Conservation (phyloP, 257 asterid species). For the Linderniella brevidens region DNA sequence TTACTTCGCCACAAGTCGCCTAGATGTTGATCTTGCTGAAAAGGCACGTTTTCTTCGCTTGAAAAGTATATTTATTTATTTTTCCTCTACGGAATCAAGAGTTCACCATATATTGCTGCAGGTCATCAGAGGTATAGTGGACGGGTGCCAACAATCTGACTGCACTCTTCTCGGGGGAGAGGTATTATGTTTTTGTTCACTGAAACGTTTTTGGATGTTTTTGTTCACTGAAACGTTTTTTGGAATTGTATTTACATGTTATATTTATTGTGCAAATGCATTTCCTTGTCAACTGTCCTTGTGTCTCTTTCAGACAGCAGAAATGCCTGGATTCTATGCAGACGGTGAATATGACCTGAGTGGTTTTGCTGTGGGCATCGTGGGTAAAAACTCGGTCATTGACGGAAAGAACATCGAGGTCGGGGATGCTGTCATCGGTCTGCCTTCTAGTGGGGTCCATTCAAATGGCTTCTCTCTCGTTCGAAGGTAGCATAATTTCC, state of each 20-base stretch:
- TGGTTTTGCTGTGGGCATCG: slow-evolving; percentile 88
- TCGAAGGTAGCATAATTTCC: slow-evolving; percentile 37
- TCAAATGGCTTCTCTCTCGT: slow-evolving; percentile 89
- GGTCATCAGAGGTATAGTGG: slow-evolving; percentile 91
- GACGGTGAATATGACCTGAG: slow-evolving; percentile 91
- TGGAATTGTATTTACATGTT: neutral
- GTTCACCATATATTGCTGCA: slow-evolving; percentile 14
- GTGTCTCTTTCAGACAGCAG: slow-evolving; percentile 66
- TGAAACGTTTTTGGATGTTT: neutral
- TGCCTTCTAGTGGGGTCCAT: slow-evolving; percentile 95
- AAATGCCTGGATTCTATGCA: slow-evolving; percentile 92
- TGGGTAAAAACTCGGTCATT: slow-evolving; percentile 57
- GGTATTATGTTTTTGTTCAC: slow-evolving; percentile 20
- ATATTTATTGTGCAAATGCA: too few species aligned
- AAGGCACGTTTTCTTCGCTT: slow-evolving; percentile 26
- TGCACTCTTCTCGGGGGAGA: slow-evolving; percentile 94
- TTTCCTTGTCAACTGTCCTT: neutral
- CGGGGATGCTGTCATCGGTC: slow-evolving; percentile 78
- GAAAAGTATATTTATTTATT: too few species aligned
- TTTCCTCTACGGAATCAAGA: neutral
- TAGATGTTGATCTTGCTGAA: slow-evolving; percentile 94
- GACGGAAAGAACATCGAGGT: slow-evolving; percentile 58
- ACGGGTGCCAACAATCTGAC: slow-evolving; percentile 83
- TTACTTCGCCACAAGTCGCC: slow-evolving; percentile 81
- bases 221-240: neutral